Percentiles rank a stretch among this genome's conserved stretches.
Conservation (phyloP, 2,329 filamentous ascomycete genomes). For the Epichloe brachyelytri region DNA sequence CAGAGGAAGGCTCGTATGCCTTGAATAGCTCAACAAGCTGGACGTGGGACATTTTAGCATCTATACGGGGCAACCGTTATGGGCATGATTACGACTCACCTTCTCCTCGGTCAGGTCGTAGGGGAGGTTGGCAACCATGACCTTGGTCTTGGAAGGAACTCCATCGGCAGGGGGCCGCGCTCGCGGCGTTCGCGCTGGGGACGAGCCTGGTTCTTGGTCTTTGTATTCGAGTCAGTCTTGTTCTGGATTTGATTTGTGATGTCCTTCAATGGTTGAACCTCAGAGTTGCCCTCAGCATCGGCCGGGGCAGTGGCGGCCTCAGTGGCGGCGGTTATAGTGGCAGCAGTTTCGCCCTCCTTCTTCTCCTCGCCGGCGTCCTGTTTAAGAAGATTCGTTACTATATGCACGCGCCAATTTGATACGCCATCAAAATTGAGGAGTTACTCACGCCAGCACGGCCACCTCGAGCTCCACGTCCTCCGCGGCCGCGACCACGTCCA, state of each 20-base stretch:
- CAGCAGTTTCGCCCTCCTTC: conserved; percentile 29
- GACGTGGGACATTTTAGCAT: neutral
- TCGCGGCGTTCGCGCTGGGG: conserved; percentile 52
- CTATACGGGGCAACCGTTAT: neutral
- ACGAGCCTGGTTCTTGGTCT: conserved; percentile 42
- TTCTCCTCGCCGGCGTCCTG: conserved; percentile 28
- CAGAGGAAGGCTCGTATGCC: conserved; percentile 81
- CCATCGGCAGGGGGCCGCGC: conserved; percentile 93
- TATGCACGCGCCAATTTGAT: conserved; percentile 25
- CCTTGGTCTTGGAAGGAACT: conserved; percentile 97
- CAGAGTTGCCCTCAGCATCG: conserved; percentile 33
- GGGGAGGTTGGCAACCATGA: conserved; percentile 98
- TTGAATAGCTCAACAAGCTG: conserved; percentile 98
- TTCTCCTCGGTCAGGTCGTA: conserved; percentile 97
- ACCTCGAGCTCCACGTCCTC: conserved; percentile 50
- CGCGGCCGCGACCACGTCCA: conserved; percentile 57
- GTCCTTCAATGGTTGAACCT: conserved; percentile 47
- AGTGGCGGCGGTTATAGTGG: conserved; percentile 25
- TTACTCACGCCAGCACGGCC: conserved; percentile 29
- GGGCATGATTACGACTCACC: conserved; percentile 37
- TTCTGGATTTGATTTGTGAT: conserved; percentile 43
- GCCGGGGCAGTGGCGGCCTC: conserved; percentile 33
- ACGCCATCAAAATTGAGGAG: conserved; percentile 8
- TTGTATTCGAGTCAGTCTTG: conserved; percentile 45
- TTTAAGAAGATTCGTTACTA: neutral